Base-by-base conservation (phyloP, 2,329 filamentous ascomycete genomes). In the Aspergillus niger region DNA sequence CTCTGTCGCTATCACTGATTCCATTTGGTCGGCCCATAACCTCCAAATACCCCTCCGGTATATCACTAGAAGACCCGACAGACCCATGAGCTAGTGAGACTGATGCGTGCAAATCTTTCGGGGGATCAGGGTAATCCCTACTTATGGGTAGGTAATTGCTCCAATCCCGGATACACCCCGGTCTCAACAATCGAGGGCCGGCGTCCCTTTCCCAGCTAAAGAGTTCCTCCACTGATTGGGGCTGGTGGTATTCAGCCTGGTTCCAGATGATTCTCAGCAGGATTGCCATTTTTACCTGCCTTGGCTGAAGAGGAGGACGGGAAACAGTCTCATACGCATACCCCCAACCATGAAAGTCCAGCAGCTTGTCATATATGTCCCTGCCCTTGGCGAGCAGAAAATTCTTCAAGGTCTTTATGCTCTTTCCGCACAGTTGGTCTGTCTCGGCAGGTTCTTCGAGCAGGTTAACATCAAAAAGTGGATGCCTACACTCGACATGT, bases 141-240 rank as follows among this genome's bases (percentile, higher is more conserved):
- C 72, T 74, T 28, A 72, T 53, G 20, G 70, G 71, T 20, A 60
- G 8, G 11, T 8, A 44, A 57, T 30, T 6, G 32, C 13, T 36
- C 61, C 53, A 5, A 59, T 10, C 41, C 60, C 30, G 17, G 64
- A 51, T 8, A 63, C 59, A 6, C 32, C 11, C 32, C 32, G 57
- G 66, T 55, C 60, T 63, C 54, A 76, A 50, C 7, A 75, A 63
- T n/a, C 74, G 67, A 56, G 74, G 74, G 1, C 74, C 74, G 39
- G 65, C 66, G 58, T 75, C 73, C 20, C 68, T 63, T 3, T 43
- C 54, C 7, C 65, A 36, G n/a, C 69, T 61, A 10, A 61, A 44
- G 7, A 72, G 7, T 3, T 72, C 65, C 0, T 17, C 15, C 11
- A 55, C 65, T 2, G 41, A 61, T 3, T 52, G 41, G 1, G 72